Evolutionary conservation across 352 stramenopile genomes (phyloP).

Genomic region (Globisporangium abappressorium): DNA sequence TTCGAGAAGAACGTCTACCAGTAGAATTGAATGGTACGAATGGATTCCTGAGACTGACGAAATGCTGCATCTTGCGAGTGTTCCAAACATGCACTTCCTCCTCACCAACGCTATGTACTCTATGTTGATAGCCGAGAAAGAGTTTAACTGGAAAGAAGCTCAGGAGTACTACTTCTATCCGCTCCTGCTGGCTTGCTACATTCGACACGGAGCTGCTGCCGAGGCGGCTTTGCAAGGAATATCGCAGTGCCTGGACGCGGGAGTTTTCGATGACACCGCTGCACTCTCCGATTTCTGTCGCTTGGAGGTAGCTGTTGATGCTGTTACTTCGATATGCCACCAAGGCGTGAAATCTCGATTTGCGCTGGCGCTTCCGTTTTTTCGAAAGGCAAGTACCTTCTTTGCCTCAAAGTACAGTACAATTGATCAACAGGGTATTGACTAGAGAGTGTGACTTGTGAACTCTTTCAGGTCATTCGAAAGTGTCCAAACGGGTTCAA

Average conservation of each 20-base stretch:
- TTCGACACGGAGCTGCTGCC: conserved; percentile 57
- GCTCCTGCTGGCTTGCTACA: conserved; percentile 76
- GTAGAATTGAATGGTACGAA: neutral
- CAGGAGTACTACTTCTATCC: conserved; percentile 78
- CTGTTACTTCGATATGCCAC: conserved; percentile 69
- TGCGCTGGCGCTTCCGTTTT: conserved; percentile 52
- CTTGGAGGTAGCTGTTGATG: conserved; percentile 58
- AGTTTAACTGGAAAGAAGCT: conserved; percentile 15
- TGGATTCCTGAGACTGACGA: neutral
- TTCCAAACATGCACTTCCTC: neutral
- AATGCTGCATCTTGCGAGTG: neutral
- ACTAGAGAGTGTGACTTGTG: neutral
- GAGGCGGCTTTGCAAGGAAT: conserved; percentile 46
- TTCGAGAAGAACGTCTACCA: neutral
- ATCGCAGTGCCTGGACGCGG: conserved; percentile 56
- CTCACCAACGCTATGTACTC: neutral
- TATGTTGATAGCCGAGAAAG: conserved; percentile 1
- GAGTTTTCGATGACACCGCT: conserved; percentile 42
- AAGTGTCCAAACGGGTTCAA: conserved; percentile 40
- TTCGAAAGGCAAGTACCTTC: conserved; percentile 45
- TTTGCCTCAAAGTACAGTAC: neutral
- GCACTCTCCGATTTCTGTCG: conserved; percentile 31
- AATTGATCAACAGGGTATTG: neutral
- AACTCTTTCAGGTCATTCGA: conserved; percentile 39
- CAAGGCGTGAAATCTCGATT: conserved; percentile 77